Evolutionary conservation across 768 basidiomycete species (phyloP), one percentile per base, ranked within the genome.

Genomic region (Saitozyma podzolica): DNA sequence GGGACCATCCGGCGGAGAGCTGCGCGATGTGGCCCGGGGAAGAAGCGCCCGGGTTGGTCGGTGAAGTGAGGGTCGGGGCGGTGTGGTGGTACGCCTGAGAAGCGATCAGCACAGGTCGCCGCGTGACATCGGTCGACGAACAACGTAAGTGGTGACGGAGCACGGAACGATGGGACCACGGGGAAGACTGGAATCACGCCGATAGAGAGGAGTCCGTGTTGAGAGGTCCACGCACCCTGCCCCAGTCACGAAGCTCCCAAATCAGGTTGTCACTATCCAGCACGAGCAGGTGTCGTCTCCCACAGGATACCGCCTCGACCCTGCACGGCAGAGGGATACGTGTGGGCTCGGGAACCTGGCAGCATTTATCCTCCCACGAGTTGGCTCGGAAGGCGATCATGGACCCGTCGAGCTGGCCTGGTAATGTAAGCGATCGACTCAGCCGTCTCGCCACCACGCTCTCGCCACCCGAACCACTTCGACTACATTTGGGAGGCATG

Each of bases 41-140:
- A 9, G 62, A 64, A 10, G 56, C 60, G 14, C 73, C 73, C 20
- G 64, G 52, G 43, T 60, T 58, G 9, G 56, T 19, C 3, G 72
- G 69, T 2, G 70, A 54, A 0, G 72, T 74, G 17, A 75, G 65
- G 14, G 53, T 48, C 14, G 62, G 45, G 9, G 72, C 52, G 3
- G 72, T 74, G 52, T 78, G 76, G 43, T 70, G 64, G 57, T 72
- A 75, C 13, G 72, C 72, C 74, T 78, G n/a, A 51, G 37, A 7
- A 47, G 50, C 16, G 43, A 40, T 47, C 29, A 42, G 47, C 49
- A 5, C n/a, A 1, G n/a, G 40, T 29, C 29, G 29, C 2, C 29
- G 29, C 29, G 29, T 2, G 5, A 29, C 29, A 5, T 2, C 29
- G 5, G 29, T 29, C 29, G 29, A 29, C 29, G 5, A 5, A 29